Base-by-base conservation (phyloP, 2,329 filamentous ascomycete species). In the Ceratocystis huliohia region DNA sequence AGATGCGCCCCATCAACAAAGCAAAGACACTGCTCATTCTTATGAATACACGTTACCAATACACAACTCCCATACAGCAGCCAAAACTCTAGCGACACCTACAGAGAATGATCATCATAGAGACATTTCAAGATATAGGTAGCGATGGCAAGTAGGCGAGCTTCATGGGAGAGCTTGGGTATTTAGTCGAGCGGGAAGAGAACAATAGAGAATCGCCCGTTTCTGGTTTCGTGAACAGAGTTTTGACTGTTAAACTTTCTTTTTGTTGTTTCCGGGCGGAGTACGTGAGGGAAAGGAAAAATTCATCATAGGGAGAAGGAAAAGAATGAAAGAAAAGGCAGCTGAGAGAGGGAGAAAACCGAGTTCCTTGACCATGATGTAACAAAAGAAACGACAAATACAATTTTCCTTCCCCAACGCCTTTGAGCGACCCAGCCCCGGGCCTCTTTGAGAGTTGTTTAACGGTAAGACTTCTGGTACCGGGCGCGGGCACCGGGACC, bases 401-500 rank as follows among this genome's bases (percentile, higher is more conserved):
- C 67, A 68, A 68, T 68, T 68, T 68, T 68, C 64, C 67, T 68
- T 65, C 63, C 67, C 64, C 64, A 68, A 68, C 67, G 64, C 67
- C 67, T 68, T 68, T 68, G 64, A 64, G 65, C 67, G 50, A 66
- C 67, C 67, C 64, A 65, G 65, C 67, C 67, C 64, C 64, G 64
- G 67, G 67, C 59, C 61, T 66, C 61, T 57, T 59, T 61, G 67
- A 68, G 67, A 68, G 61, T 66, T 66, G 71, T 74, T 91, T 93
- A 96, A 92, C 92, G 91, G 88, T 96, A 96, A 74, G 92, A 96
- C 85, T 96, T 96, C 85, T 97, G 93, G 92, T 91, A 97, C 78
- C 92, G 88, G 77, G 93, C 84, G 78, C 93, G 88, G 78, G 94
- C 93, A 86, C 93, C 93, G 75, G 86, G 88, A 89, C 89, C 89